phyloP scores from a whole-genome alignment of 2,329 filamentous ascomycete genomes.

The Aspergillus niger region DNA sequence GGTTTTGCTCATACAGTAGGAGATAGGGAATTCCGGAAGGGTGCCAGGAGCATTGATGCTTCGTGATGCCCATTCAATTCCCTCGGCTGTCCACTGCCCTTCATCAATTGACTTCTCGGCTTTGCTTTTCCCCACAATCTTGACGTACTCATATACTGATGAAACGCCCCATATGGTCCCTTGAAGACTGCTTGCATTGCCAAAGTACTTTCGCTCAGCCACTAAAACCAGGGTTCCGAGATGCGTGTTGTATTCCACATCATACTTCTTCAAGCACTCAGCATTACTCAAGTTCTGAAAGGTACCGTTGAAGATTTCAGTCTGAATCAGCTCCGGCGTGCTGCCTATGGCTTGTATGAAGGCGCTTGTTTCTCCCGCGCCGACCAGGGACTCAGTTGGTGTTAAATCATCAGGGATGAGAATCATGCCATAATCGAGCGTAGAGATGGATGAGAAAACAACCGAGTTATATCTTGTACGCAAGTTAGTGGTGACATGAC shows the following conservation, averaged over 20 bases:
- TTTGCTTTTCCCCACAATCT: not conserved
- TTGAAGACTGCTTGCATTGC: not conserved
- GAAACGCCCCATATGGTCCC: not conserved
- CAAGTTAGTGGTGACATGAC: not conserved
- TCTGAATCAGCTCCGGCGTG: slow-evolving; percentile 1
- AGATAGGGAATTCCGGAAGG: not conserved
- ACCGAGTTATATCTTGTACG: slow-evolving; percentile 19
- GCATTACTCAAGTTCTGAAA: not conserved
- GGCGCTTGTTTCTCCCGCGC: not conserved
- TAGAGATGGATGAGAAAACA: slow-evolving; percentile 14
- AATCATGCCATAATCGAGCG: slow-evolving; percentile 12
- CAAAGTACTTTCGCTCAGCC: slow-evolving; percentile 1
- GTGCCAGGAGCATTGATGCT: no score
- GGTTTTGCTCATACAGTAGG: slow-evolving; percentile 10
- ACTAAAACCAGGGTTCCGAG: not conserved
- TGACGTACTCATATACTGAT: not conserved
- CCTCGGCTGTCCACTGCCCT: not conserved
- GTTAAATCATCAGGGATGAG: not conserved
- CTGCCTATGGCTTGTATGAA: not conserved
- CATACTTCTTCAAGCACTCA: slow-evolving; percentile 9
- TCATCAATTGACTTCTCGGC: not conserved
- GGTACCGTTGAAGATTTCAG: slow-evolving; percentile 8
- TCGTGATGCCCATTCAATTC: not conserved
- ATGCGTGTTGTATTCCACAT: slow-evolving; percentile 10
- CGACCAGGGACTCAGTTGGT: not conserved